Conservation (phyloP, 140 eudicot genomes). For the Anethum foeniculum region DNA sequence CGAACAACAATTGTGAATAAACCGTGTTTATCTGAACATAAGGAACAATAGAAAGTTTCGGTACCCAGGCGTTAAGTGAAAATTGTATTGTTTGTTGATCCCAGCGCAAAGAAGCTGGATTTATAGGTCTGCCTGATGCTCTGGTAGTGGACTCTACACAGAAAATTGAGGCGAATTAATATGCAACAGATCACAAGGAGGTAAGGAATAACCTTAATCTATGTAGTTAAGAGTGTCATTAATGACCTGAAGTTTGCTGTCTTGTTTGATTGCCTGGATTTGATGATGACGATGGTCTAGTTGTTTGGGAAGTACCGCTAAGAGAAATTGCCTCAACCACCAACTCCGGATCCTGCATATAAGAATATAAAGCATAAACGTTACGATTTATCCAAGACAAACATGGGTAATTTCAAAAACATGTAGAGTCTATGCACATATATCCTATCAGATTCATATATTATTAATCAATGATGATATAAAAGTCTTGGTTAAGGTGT, state of each 20-base stretch:
- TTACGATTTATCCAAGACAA: neutral
- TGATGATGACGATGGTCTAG: slow-evolving; percentile 53
- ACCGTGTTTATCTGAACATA: neutral
- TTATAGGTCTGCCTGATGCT: slow-evolving; percentile 52
- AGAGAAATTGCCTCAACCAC: slow-evolving; percentile 77
- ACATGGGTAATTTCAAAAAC: neutral
- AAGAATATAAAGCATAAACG: slow-evolving; percentile 14
- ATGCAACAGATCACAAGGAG: neutral
- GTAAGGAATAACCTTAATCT: neutral
- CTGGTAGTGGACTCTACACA: slow-evolving; percentile 54
- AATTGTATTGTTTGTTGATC: slow-evolving; percentile 83
- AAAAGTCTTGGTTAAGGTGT: neutral
- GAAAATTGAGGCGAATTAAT: slow-evolving; percentile 5
- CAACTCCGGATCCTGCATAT: slow-evolving; percentile 71
- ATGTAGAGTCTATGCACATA: neutral
- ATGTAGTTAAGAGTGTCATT: neutral
- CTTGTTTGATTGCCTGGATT: slow-evolving; percentile 48
- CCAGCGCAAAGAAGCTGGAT: slow-evolving; percentile 65
- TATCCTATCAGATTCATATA: neutral
- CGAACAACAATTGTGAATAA: neutral
- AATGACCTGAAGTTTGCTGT: slow-evolving; percentile 43
- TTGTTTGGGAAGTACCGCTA: slow-evolving; percentile 48
- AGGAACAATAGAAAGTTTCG: neutral
- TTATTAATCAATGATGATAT: neutral
- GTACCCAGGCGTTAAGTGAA: slow-evolving; percentile 97